These are phyloP conservation scores for Pythium phragmitis DNA, from an alignment of 352 stramenopile species.

Conservation along the genomic window DNA sequence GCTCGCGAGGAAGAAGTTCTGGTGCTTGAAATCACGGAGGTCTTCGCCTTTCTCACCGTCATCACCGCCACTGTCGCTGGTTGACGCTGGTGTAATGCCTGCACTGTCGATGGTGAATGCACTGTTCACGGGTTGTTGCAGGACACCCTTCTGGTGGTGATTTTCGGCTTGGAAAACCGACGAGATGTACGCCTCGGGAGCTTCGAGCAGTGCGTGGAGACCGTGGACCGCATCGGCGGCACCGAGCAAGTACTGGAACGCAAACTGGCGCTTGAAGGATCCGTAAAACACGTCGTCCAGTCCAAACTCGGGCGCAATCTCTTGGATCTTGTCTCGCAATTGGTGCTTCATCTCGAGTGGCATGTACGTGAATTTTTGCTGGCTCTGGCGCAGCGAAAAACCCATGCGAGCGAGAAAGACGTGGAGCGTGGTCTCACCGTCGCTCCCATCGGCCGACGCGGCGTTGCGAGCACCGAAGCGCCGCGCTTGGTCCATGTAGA, in stretches of 20 bases:
- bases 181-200: constrained; percentile 64
- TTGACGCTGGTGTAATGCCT: constrained; percentile 26
- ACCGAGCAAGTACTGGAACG: constrained; percentile 94
- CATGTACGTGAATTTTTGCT: constrained; percentile 97
- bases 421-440: constrained; percentile 78
- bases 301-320: constrained; percentile 93
- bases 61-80: constrained; percentile 28
- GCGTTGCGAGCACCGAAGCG: constrained; percentile 66
- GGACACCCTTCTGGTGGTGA: constrained; percentile 36
- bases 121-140: constrained; percentile 42
- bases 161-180: constrained; percentile 66
- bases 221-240: constrained; percentile 95
- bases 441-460: constrained; percentile 26
- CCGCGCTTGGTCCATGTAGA: constrained; percentile 64
- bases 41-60: constrained; percentile 30
- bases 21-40: constrained; percentile 62
- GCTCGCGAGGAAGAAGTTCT: constrained; percentile 80
- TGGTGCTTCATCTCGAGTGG: constrained; percentile 89
- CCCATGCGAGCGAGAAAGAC: constrained; percentile 98
- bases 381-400: constrained; percentile 93
- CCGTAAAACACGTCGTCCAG: constrained; percentile 96
- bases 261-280: constrained; percentile 93
- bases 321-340: constrained; percentile 90
- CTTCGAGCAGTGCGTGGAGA: constrained; percentile 93
- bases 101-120: constrained; percentile 42